These are phyloP conservation scores for Epichloe elymi DNA, from an alignment of 2,329 filamentous ascomycete species.

Conservation along the genomic window DNA sequence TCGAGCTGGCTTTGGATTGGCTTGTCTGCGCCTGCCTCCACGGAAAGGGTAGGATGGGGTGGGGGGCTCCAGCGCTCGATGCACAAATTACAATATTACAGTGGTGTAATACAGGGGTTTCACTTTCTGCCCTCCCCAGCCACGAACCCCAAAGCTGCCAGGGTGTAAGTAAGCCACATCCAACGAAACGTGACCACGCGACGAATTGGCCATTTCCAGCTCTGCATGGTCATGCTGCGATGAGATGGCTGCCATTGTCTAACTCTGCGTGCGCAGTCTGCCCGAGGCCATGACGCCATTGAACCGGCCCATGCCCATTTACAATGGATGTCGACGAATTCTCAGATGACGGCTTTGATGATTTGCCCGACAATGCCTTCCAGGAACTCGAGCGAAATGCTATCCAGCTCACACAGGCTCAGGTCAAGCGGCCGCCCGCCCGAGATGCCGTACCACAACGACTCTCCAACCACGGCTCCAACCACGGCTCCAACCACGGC, in stretches of 20 bases:
- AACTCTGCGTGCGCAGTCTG: neutral
- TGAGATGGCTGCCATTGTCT: neutral
- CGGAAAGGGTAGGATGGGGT: too few species aligned
- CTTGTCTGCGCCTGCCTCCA: too few species aligned
- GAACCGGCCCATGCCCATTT: constrained; percentile 10
- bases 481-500: constrained; percentile 11
- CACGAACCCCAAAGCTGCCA: neutral
- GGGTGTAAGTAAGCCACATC: neutral
- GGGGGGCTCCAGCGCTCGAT: too few species aligned
- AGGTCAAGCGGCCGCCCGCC: constrained; percentile 9
- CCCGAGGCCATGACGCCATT: constrained; percentile 7
- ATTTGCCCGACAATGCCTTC: constrained; percentile 41
- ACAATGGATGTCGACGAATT: constrained; percentile 40
- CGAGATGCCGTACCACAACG: constrained; percentile 12
- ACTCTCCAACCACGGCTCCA: constrained; percentile 10
- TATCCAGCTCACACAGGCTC: constrained; percentile 44
- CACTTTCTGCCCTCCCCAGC: neutral
- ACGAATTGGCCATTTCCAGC: constrained; percentile 2
- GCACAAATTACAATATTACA: too few species aligned
- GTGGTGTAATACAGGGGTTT: too few species aligned
- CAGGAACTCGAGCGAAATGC: constrained; percentile 52
- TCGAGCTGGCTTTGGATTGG: too few species aligned
- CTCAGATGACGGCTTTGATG: constrained; percentile 50
- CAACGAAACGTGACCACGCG: constrained; percentile 7
- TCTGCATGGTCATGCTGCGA: neutral